Evolutionary conservation across 352 stramenopile species (phyloP), one percentile per base, ranked within the genome.

Genomic region (Thalassiosira sp.): DNA sequence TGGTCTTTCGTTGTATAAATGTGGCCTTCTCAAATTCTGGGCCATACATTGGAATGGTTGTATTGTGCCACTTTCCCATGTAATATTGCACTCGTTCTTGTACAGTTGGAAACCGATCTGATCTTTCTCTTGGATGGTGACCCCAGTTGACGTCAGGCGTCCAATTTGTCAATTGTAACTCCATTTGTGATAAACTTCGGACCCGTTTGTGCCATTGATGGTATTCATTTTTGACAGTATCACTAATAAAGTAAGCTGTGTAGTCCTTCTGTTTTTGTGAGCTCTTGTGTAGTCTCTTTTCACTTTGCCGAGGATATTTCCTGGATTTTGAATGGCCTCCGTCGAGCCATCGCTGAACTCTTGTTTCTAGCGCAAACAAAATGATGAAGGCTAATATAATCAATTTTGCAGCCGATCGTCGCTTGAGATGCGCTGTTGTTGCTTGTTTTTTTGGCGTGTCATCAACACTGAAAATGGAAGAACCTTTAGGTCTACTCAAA

Each of bases 51-150:
- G 58, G 53, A 24, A 77, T 52, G 18, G 70, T 63, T 25, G 59
- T 20, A 70, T 81, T 72, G 53, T 79, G 49, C 76, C 76, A 84
- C 56, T 42, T 72, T 61, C 76, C 76, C 76, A 84, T 84, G 35
- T 84, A 84, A 49, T 84, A 84, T 62, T 79, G 18, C n/a, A 77
- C 66, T 46, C 76, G 24, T 71, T 81, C 71, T 7, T 60, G 22
- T 3, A 77, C 57, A 31, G 16, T 56, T 37, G 76, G 76, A 49
- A 84, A 84, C 8, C 76, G 63, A 63, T 84, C 35, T 16, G 48
- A 60, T 64, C 76, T 33, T 35, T 64, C 10, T 54, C 15, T 63
- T 5, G 64, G 48, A 40, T 84, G 76, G 49, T 68, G 20, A 20
- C 51, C 65, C 70, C 70, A 81, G 60, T 79, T 10, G 40, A 81